phyloP scores from a whole-genome alignment of 495 filamentous ascomycete genomes.

The Saxophila tyrrhenica region DNA sequence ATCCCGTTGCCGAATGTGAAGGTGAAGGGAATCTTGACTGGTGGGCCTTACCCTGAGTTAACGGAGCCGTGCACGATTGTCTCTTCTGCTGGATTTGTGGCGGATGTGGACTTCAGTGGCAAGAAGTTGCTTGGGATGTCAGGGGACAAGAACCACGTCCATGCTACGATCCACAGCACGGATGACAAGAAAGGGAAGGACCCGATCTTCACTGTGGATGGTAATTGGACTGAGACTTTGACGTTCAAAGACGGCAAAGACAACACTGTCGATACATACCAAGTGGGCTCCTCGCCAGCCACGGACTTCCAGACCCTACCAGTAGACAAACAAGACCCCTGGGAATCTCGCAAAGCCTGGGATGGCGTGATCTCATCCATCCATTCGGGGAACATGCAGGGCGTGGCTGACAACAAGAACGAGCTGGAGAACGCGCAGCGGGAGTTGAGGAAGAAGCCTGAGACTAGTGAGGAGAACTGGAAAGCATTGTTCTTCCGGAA shows the following conservation, averaged over 20 bases:
- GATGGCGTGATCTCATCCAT: slow-evolving; percentile 25
- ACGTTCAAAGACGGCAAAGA: slow-evolving; percentile 26
- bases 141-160: slow-evolving; percentile 26
- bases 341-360: slow-evolving; percentile 37
- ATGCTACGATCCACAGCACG: slow-evolving; percentile 11
- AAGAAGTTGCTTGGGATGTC: slow-evolving; percentile 25
- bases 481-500: slow-evolving; percentile 18
- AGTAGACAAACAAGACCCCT: slow-evolving; percentile 31
- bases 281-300: slow-evolving; percentile 17
- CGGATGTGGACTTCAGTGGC: slow-evolving; percentile 32
- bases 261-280: slow-evolving; percentile 20
- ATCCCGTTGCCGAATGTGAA: slow-evolving; percentile 36
- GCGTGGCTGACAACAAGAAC: slow-evolving; percentile 13
- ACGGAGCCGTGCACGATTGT: slow-evolving; percentile 30
- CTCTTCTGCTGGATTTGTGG: slow-evolving; percentile 28
- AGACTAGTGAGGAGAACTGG: slow-evolving; percentile 15
- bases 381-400: slow-evolving; percentile 29
- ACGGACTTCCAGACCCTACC: slow-evolving; percentile 26
- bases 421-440: slow-evolving; percentile 16
- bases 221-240: slow-evolving; percentile 35
- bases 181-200: slow-evolving; percentile 14
- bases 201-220: slow-evolving; percentile 27
- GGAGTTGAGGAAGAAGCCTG: slow-evolving; percentile 14
- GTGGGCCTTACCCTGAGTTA: slow-evolving; percentile 32
- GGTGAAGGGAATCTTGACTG: slow-evolving; percentile 34